A percentile compares a stretch with the other conserved stretches of the same genome.
Conservation (phyloP, 2,329 filamentous ascomycete species). For the Sporothrix phasma region DNA sequence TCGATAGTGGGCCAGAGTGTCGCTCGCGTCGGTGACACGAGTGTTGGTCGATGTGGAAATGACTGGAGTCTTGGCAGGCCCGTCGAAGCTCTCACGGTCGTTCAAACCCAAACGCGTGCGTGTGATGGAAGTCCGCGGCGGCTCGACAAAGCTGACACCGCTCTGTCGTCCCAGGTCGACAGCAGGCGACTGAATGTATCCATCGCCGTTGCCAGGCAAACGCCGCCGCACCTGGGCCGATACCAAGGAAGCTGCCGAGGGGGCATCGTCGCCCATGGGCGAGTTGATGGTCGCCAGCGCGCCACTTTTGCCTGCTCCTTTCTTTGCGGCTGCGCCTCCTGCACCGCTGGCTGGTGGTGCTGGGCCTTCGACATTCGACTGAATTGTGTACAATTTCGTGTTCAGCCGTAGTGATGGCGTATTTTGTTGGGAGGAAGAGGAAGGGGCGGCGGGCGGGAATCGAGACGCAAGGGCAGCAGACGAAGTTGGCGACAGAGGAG, state of each 20-base stretch:
- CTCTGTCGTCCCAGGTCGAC: conserved; percentile 13
- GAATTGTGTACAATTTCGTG: conserved; percentile 2
- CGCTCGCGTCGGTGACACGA: conserved; percentile 21
- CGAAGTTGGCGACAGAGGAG: not conserved
- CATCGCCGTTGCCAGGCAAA: not conserved
- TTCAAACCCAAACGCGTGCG: conserved; percentile 17
- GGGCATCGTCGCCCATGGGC: not conserved
- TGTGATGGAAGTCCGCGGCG: conserved; percentile 17
- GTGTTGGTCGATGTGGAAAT: conserved; percentile 13
- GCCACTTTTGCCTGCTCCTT: not conserved
- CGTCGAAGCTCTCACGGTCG: conserved; percentile 20
- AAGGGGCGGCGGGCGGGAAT: not conserved
- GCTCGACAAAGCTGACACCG: conserved; percentile 19
- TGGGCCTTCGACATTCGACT: conserved; percentile 16
- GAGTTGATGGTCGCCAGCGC: conserved; percentile 3
- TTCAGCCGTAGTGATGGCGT: not conserved
- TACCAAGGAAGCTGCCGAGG: not conserved
- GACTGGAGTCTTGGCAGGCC: conserved; percentile 12
- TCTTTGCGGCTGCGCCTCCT: not conserved
- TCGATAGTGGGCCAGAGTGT: conserved; percentile 23
- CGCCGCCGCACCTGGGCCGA: conserved; percentile 1
- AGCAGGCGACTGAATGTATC: not conserved
- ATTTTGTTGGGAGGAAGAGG: not conserved
- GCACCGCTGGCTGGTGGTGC: not conserved
- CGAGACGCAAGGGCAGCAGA: not conserved